phyloP scores from a whole-genome alignment of 108 stramenopile species.

The Nannochloropsis salina region DNA sequence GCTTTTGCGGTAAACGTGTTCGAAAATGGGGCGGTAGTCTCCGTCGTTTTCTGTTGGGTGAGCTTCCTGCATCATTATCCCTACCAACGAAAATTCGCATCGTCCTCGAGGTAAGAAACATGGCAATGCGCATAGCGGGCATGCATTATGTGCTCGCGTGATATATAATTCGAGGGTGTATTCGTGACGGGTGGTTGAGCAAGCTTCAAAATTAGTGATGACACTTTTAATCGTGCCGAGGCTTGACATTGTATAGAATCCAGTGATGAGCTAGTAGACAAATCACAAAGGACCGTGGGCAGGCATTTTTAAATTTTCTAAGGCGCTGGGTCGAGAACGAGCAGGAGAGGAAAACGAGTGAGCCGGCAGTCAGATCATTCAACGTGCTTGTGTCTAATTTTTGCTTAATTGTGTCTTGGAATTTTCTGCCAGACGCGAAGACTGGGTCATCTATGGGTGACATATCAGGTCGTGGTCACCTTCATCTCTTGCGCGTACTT shows the following conservation, averaged over 20 bases:
- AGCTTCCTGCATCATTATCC: neutral
- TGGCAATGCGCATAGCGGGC: too few species aligned
- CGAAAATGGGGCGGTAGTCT: neutral
- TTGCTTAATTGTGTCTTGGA: neutral
- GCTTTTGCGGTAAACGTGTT: neutral
- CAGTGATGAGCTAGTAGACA: neutral
- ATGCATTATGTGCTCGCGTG: neutral
- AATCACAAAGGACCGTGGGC: neutral
- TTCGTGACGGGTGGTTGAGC: neutral
- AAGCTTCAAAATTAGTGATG: neutral
- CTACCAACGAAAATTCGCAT: neutral
- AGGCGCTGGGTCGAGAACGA: too few species aligned
- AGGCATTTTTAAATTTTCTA: neutral
- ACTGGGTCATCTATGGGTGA: slow-evolving; percentile 1
- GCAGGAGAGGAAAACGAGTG: neutral
- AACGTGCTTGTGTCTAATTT: neutral
- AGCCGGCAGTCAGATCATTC: neutral
- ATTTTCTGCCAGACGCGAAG: neutral
- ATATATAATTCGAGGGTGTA: neutral
- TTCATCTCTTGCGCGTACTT: neutral
- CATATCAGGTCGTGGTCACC: neutral
- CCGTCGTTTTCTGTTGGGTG: slow-evolving; percentile 11
- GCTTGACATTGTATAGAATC: neutral
- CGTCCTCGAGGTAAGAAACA: neutral
- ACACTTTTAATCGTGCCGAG: neutral